Conservation (phyloP, 805 yeast genomes). For the Saturnispora dispora region DNA sequence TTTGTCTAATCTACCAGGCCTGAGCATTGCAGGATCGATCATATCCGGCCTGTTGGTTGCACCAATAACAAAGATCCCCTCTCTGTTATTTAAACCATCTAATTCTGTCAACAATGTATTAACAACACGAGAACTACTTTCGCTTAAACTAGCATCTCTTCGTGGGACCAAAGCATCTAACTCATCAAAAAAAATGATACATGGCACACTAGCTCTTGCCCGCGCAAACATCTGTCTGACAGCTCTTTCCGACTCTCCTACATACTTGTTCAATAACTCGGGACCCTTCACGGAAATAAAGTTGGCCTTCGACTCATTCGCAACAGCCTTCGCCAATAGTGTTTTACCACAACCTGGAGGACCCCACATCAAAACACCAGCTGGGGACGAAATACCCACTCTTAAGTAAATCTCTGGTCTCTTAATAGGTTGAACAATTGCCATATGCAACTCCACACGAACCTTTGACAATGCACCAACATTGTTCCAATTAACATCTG, state of each 20-base stretch:
- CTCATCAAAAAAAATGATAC: constrained; percentile 91
- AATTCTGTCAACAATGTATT: constrained; percentile 89
- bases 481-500: constrained; percentile 92
- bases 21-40: constrained; percentile 96
- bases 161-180: constrained; percentile 93
- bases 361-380: constrained; percentile 97
- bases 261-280: constrained; percentile 87
- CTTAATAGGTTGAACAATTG: constrained; percentile 92
- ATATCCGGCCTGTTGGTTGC: constrained; percentile 97
- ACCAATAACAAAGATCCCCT: constrained; percentile 90
- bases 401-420: constrained; percentile 81
- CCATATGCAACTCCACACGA: constrained; percentile 89
- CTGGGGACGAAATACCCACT: constrained; percentile 94
- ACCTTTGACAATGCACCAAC: constrained; percentile 83
- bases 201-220: constrained; percentile 92
- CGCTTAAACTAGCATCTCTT: constrained; percentile 81
- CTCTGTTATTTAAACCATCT: constrained; percentile 88
- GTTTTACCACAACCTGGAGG: constrained; percentile 99
- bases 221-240: constrained; percentile 89
- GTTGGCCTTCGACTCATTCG: constrained; percentile 93
- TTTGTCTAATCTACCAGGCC: constrained; percentile 95
- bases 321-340: constrained; percentile 91
- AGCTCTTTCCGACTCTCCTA: constrained; percentile 90
- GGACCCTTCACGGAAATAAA: constrained; percentile 96
- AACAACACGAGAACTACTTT: constrained; percentile 87